Base-by-base conservation (phyloP, 2,329 filamentous ascomycete genomes). In the Myriangium duriaei region DNA sequence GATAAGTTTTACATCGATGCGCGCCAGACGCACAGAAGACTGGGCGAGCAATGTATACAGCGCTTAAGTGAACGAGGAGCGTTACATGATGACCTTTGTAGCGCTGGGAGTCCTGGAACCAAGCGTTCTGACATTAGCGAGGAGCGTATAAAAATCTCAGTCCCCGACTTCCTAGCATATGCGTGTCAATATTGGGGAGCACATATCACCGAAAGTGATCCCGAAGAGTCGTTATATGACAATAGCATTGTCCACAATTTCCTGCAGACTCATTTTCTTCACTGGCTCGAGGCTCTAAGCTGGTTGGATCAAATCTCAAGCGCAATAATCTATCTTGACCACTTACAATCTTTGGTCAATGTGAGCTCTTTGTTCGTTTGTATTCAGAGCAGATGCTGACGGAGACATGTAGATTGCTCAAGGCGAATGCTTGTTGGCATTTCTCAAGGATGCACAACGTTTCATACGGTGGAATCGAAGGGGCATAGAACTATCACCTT, bases 251-350 rank as follows among this genome's bases (percentile, higher is more conserved):
- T 26, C n/a, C n/a, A n/a, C n/a, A n/a, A 31, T 10, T 33, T 33
- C 17, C 16, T 33, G 31, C 7, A 12, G 17, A 17, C 14, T 11
- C 31, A 33, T 17, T 33, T 33, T 16, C 14, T 33, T 10, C 12
- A 33, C 16, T 33, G 31, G 31, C 31, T 33, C 7, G 31, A 33
- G 16, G 31, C 21, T 26, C 21, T 26, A 26, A 7, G 7, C 21
- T 26, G 21, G 21, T n/a, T 26, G 7, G 21, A n/a, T n/a, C 21
- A n/a, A n/a, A 26, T 26, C n/a, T 7, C 7, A 7, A n/a, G n/a
- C 7, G 21, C 21, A 7, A 26, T 7, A 7, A n/a, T 7, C n/a
- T n/a, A 7, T 26, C 7, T 26, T n/a, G 7, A 26, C n/a, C 21
- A 26, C 21, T 26, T 26, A 26, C 21, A n/a, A n/a, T 26, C 7